Conservation (phyloP, 441 rosid genomes). For the Adansonia madagascariensis region DNA sequence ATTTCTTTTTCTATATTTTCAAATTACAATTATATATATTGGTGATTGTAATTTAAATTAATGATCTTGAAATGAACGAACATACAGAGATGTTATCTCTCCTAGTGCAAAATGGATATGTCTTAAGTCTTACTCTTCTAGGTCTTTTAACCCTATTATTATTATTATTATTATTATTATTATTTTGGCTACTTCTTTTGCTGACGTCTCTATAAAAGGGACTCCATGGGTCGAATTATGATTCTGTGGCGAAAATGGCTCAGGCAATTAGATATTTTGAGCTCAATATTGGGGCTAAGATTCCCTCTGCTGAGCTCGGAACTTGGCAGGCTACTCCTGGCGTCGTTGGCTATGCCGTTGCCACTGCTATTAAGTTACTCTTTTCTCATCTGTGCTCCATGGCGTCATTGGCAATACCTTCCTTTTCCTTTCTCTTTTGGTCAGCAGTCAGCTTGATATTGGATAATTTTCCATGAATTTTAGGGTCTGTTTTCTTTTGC, state of each 20-base stretch:
- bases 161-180: background rate
- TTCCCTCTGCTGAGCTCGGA: slow-evolving; percentile 69
- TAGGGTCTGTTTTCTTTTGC: background rate
- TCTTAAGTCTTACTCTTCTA: no score
- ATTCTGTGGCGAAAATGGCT: slow-evolving; percentile 30
- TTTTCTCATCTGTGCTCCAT: background rate
- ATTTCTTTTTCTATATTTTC: no score
- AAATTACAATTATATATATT: no score
- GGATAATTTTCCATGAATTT: background rate
- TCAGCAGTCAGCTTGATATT: no score
- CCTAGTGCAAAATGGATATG: no score
- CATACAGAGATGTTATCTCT: no score
- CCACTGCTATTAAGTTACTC: slow-evolving; percentile 54
- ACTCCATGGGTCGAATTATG: background rate
- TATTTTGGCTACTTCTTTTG: background rate
- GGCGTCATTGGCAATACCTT: no score
- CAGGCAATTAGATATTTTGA: slow-evolving; percentile 38
- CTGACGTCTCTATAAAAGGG: background rate
- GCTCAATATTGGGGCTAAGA: slow-evolving; percentile 63
- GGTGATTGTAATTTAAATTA: no score
- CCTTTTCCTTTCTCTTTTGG: no score
- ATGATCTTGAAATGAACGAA: no score
- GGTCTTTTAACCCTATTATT: background rate
- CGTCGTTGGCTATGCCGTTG: slow-evolving; percentile 55
- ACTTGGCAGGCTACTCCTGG: slow-evolving; percentile 67